Evolutionary conservation across 257 asterid genomes (phyloP).

Genomic region (Nicotiana tomentosiformis): DNA sequence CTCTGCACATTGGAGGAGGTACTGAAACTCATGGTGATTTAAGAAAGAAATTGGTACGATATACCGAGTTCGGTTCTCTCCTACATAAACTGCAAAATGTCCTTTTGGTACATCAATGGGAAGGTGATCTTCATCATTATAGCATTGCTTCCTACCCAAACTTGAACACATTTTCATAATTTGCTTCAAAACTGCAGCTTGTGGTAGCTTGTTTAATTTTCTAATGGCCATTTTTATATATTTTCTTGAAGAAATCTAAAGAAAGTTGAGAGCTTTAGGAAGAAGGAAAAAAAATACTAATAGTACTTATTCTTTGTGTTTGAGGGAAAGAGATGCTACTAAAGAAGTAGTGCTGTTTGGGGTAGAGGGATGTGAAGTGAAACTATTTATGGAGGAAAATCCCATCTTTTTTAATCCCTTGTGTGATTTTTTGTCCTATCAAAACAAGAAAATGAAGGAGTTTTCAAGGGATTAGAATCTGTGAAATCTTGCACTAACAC

Average conservation of each 20-base stretch:
- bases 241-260: neutral
- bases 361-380: neutral
- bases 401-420: neutral
- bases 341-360: neutral
- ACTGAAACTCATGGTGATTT: constrained; percentile 36
- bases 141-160: constrained; percentile 2
- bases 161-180: constrained; percentile 20
- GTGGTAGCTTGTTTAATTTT: constrained; percentile 12
- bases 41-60: constrained; percentile 39
- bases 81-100: constrained; percentile 28
- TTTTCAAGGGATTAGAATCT: no score
- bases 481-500: no score
- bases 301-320: neutral
- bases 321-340: neutral
- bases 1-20: constrained; percentile 37
- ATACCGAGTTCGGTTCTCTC: constrained; percentile 26
- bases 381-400: constrained; percentile 6
- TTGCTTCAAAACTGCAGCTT: constrained; percentile 20
- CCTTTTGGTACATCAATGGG: no score
- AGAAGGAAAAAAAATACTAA: neutral
- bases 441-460: no score
- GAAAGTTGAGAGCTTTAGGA: neutral
- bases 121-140: neutral
- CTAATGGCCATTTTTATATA: constrained; percentile 12
- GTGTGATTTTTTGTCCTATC: no score